Base-by-base conservation (phyloP, 768 basidiomycete genomes). In the Leccinum variicolor region DNA sequence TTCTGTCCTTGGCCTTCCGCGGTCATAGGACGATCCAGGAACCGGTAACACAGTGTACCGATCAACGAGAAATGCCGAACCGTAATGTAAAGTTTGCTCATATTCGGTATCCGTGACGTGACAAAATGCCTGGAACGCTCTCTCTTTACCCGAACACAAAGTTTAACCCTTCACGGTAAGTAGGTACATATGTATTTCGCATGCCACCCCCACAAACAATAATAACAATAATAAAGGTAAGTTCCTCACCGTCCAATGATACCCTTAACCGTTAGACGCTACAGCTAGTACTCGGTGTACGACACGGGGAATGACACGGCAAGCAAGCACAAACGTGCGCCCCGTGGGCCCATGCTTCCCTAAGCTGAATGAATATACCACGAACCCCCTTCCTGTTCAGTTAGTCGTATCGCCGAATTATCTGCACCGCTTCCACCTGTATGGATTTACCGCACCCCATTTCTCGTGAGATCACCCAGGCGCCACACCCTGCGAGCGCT, bases 11-110 rank as follows among this genome's bases (percentile, higher is more conserved):
- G 17, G 5, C 36, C 55, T 69, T 68, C 71, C 71, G 70, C 71
- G 71, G 69, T 57, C 49, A 36, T 63, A 71, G 63, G 70, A 61
- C 61, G 56, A 70, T 72, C 70, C 64, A 73, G 70, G 67, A 29
- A 68, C 62, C 62, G 59, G 61, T 31, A 56, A 39, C 60, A 61
- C 47, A 34, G 41, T 60, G 45, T 57, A 39, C 69, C 69, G 64
- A 61, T 64, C 62, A 31, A 50, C 55, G 53, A 53, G 52, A 9
- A 53, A 23, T 50, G n/a, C 39, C 28, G 47, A 63, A 63, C 64
- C 56, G 33, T 67, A 66, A 68, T 59, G 64, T 58, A 67, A 54
- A 69, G 48, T 60, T 67, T 59, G 59, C 63, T 60, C 55, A 43
- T 60, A 56, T 56, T 33, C 52, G 43, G 41, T 43, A 55, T 34